Evolutionary conservation across 345 rosid genomes (phyloP).

Genomic region (Nasturtium officinale): DNA sequence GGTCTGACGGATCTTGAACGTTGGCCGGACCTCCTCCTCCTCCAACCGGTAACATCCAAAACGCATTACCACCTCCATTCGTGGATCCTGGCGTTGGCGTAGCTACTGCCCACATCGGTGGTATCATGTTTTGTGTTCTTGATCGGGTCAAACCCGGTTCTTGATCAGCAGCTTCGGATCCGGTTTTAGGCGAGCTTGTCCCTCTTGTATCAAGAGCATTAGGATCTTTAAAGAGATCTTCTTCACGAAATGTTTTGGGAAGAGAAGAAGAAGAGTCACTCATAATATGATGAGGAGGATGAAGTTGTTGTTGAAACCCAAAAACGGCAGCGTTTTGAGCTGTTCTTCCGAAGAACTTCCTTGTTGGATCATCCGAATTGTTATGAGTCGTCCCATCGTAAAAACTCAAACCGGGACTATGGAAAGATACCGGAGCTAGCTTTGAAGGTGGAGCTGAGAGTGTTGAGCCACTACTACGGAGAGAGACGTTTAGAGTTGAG

Average conservation of each 20-base stretch:
- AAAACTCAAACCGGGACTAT: background rate
- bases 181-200: slow-evolving; percentile 38
- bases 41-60: slow-evolving; percentile 73
- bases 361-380: slow-evolving; percentile 1
- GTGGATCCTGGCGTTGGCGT: slow-evolving; percentile 55
- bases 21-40: slow-evolving; percentile 41
- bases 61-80: slow-evolving; percentile 55
- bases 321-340: slow-evolving; percentile 28
- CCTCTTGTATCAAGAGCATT: slow-evolving; percentile 7
- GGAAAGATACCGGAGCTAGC: slow-evolving; percentile 15
- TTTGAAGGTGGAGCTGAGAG: slow-evolving; percentile 30
- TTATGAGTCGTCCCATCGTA: background rate
- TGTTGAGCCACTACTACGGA: background rate
- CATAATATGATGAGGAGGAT: slow-evolving; percentile 10
- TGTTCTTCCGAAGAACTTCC: background rate
- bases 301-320: slow-evolving; percentile 28
- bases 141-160: slow-evolving; percentile 45
- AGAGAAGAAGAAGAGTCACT: slow-evolving; percentile 5
- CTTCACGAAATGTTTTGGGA: slow-evolving; percentile 17
- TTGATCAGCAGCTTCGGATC: slow-evolving; percentile 45
- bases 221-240: slow-evolving; percentile 32
- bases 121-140: slow-evolving; percentile 36
- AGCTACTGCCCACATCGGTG: slow-evolving; percentile 62
- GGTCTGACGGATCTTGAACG: slow-evolving; percentile 41
- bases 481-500: slow-evolving; percentile 31